Base-by-base conservation (phyloP, 257 asterid species). In the Salvia hispanica region DNA sequence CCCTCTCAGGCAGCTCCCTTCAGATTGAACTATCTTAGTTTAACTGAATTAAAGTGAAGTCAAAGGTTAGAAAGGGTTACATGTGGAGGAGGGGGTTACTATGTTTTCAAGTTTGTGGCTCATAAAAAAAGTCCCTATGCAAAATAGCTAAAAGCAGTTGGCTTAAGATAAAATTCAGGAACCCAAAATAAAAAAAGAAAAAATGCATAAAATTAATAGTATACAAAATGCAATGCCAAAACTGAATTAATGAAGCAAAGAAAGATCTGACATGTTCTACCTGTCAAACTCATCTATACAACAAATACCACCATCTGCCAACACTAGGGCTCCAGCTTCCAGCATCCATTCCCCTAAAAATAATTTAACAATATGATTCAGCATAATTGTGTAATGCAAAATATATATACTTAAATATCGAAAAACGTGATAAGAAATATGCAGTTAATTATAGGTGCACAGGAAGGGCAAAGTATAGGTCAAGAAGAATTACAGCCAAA, bases 241-340 rank as follows among this genome's bases (percentile, higher is more conserved):
- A 34, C 57, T 44, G 51, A 47, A 64, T 40, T 40, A 7, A 40
- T 6, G 36, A 65, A 61, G 56, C 36, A 47, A 62, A 61, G 43
- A 48, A 40, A 15, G 15, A 55, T 15, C 42, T 44, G 51, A 42
- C 25, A 54, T 55, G 40, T 67, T 61, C 59, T 84, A 91, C 97
- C 99, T 90, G 74, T 91, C 99, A 84, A 94, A 91, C 74, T 94
- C 99, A 73, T 94, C 99, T 62, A 94, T 94, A 84, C 99, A 94
- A 75, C 99, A 94, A 77, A 94, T 86, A 65, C 99, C 99, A 16
- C 99, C 99, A 74, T 94, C 99, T 65, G 99, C 99, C 78, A 94
- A 78, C 62, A 94, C 99, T 68, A 94, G 88, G 57, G 97, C 96
- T 69, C 99, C 99, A 65, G 99, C 99, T 91, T 94, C 99, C 71